A percentile compares a stretch with the other conserved stretches of the same genome.
Conservation (phyloP, 108 stramenopile species). For the Poteriospumella lacustris region DNA sequence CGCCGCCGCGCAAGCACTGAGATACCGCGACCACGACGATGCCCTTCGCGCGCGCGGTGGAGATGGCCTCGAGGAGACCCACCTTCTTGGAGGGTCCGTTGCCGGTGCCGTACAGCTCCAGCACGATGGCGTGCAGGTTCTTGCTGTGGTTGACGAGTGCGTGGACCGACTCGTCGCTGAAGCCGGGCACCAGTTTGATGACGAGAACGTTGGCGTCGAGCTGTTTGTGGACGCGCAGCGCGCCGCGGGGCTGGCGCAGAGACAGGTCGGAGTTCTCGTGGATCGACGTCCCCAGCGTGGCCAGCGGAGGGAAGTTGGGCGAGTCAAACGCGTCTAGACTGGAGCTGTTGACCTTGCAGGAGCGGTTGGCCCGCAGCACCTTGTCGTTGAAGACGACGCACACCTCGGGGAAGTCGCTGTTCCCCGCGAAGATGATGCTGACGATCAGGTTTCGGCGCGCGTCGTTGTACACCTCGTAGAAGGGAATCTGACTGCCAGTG, state of each 20-base stretch:
- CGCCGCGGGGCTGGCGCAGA: slow-evolving; percentile 64
- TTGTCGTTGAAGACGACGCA: slow-evolving; percentile 84
- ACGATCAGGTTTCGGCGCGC: slow-evolving; percentile 83
- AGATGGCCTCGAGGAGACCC: slow-evolving; percentile 35
- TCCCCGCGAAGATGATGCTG: slow-evolving; percentile 72
- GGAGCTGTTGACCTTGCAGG: slow-evolving; percentile 76
- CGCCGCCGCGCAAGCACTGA: slow-evolving; percentile 81
- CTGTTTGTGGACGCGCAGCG: slow-evolving; percentile 69
- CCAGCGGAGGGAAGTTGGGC: slow-evolving; percentile 86
- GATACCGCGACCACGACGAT: slow-evolving; percentile 81
- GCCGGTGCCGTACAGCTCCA: slow-evolving; percentile 92
- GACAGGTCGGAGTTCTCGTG: slow-evolving; percentile 64
- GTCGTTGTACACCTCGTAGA: slow-evolving; percentile 85
- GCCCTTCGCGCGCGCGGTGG: slow-evolving; percentile 35
- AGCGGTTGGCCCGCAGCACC: slow-evolving; percentile 76
- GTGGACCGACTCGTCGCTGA: slow-evolving; percentile 64
- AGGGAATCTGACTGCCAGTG: slow-evolving; percentile 78
- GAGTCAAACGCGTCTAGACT: slow-evolving; percentile 81
- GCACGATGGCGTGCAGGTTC: slow-evolving; percentile 66
- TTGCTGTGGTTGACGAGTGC: slow-evolving; percentile 39
- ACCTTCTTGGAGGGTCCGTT: slow-evolving; percentile 69
- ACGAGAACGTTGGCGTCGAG: slow-evolving; percentile 82
- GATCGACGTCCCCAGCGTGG: slow-evolving; percentile 75
- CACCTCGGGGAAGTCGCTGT: slow-evolving; percentile 76
- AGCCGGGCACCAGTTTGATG: slow-evolving; percentile 82